Evolutionary conservation across 1,139 yeast species (phyloP), one percentile per base, ranked within the genome.

Genomic region (Meyerozyma sp.): DNA sequence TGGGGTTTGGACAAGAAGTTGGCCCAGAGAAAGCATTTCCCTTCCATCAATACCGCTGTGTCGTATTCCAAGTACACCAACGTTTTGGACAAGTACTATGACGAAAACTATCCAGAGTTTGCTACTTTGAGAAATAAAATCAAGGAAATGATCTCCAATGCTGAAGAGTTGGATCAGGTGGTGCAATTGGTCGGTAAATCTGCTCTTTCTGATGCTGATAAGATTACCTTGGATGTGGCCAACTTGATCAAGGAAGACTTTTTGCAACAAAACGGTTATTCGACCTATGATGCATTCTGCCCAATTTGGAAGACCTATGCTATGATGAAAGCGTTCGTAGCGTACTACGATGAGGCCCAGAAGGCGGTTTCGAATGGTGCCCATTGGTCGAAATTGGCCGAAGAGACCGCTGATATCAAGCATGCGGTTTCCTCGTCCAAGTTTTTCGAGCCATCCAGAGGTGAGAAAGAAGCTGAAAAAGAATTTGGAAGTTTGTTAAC

Each of bases 11-110:
- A 93, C 71, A 93, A 93, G 75, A 93, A 93, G 70, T 81, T 93
- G 62, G 98, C 99, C 23, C 99, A 93, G 79, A 90, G 99, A 79
- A 93, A 93, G 75, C 99, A 93, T 77, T 93, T 93, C 89, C 99
- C 99, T 58, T 91, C 98, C 40, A 88, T 93, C 65, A 93, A 93
- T 72, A 93, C 98, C 23, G 78, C 95, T 14, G 91, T 88, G 36
- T 93, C 98, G 20, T 93, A 94, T 72, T 93, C 98, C 56, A 93
- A 93, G 75, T 93, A 93, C 73, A 90, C 96, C 47, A 85, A 75
- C 60, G 87, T 89, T 40, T 80, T 93, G 69, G 78, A 82, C 70
- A 86, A 84, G 65, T 93, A 81, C 71, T 93, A 93, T 67, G 96
- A 87, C 51, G 62, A 75, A 42, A 82, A 85, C 68, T 91, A 82